Conservation (phyloP, 805 yeast species). For the Yarrowia hollandica region DNA sequence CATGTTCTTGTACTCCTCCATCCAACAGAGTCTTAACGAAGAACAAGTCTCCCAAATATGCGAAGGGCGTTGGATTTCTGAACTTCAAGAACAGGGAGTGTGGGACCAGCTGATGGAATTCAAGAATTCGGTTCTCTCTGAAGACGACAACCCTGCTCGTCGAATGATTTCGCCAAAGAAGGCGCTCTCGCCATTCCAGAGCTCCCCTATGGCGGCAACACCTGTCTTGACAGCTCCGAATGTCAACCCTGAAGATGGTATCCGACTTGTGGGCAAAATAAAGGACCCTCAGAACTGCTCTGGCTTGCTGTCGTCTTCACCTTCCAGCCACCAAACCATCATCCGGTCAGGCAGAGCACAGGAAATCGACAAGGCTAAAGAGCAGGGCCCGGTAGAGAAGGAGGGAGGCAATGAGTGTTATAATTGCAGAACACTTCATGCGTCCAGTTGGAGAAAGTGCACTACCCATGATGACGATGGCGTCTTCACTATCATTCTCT, state of each 20-base stretch:
- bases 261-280: not conserved
- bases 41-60: not conserved
- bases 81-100: constrained; percentile 15
- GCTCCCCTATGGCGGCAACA: not conserved
- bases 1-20: constrained; percentile 12
- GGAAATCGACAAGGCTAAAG: constrained; percentile 15
- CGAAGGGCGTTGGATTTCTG: constrained; percentile 18
- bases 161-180: constrained; percentile 14
- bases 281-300: constrained; percentile 7
- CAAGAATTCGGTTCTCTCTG: not conserved
- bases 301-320: constrained; percentile 9
- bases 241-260: not conserved
- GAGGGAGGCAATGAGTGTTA: constrained; percentile 38
- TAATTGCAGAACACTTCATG: constrained; percentile 40
- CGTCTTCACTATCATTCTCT: constrained; percentile 29
- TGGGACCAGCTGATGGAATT: constrained; percentile 25
- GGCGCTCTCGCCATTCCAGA: constrained; percentile 11
- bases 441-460: constrained; percentile 39
- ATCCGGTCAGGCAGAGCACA: constrained; percentile 7
- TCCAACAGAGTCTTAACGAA: not conserved
- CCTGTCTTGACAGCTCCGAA: not conserved
- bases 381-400: constrained; percentile 33
- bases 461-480: constrained; percentile 31
- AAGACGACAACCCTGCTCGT: not conserved
- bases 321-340: constrained; percentile 1